Conservation (phyloP, 2,329 filamentous ascomycete genomes). For the Ramularia endophylla region DNA sequence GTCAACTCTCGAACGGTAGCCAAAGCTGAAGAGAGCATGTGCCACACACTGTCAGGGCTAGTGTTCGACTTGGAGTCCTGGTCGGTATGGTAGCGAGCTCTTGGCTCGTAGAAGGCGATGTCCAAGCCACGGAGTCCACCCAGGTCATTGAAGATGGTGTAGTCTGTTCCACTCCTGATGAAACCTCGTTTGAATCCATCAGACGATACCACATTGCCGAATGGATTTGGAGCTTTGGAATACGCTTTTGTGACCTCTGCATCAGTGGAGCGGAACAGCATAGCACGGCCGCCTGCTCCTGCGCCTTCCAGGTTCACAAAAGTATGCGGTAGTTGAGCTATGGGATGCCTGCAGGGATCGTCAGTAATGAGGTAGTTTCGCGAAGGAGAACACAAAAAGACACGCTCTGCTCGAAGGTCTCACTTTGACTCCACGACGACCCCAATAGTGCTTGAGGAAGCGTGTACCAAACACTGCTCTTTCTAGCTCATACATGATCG, state of each 20-base stretch:
- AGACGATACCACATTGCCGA: conserved; percentile 72
- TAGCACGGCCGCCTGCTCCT: conserved; percentile 81
- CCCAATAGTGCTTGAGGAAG: too few species aligned
- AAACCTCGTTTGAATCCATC: conserved; percentile 78
- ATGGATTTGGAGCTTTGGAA: conserved; percentile 64
- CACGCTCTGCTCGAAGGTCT: too few species aligned
- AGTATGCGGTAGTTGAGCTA: conserved; percentile 73
- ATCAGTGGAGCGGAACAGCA: conserved; percentile 83
- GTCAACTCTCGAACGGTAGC: conserved; percentile 68
- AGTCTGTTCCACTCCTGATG: conserved; percentile 84
- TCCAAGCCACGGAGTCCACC: conserved; percentile 84
- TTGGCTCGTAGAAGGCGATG: conserved; percentile 82
- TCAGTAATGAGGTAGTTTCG: too few species aligned
- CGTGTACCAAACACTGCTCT: too few species aligned
- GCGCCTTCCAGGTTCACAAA: conserved; percentile 96
- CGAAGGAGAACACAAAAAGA: too few species aligned
- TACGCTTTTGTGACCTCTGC: conserved; percentile 79
- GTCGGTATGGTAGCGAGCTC: conserved; percentile 83
- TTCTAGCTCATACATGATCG: too few species aligned
- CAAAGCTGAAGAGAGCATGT: conserved; percentile 85
- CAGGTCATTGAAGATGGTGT: conserved; percentile 69
- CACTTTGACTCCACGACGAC: too few species aligned
- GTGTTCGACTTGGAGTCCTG: conserved; percentile 81
- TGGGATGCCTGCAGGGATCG: conserved; percentile 55
- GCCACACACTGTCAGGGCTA: conserved; percentile 69